Conservation (phyloP, 208 protist genomes). For the Wallacemonas sp. region DNA sequence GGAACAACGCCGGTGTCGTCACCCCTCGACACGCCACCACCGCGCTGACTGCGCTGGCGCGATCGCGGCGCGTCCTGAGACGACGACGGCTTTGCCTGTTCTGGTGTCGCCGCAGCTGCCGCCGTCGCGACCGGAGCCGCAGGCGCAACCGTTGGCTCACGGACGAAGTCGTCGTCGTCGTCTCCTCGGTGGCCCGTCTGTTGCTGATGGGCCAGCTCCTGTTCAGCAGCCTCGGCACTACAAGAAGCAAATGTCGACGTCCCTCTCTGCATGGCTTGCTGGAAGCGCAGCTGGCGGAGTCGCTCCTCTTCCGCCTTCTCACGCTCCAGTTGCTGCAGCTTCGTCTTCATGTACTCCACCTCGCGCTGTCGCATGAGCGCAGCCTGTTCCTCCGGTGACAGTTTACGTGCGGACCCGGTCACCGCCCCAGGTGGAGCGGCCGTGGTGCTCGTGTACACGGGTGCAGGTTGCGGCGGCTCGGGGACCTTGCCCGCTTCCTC, state of each 20-base stretch:
- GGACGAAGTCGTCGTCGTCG: neutral
- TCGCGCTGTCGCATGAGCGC: neutral
- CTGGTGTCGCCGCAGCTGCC: neutral
- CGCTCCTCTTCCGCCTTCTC: constrained; percentile 3
- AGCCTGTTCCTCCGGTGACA: neutral
- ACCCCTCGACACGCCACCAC: too few relatives aligned
- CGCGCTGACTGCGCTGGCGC: too few relatives aligned
- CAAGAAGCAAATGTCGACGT: neutral
- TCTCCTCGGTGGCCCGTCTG: neutral
- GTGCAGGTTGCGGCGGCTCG: constrained; percentile 6
- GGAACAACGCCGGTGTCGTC: too few relatives aligned
- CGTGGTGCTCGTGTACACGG: constrained; percentile 8
- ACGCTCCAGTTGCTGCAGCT: constrained; percentile 11
- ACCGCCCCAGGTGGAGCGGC: neutral
- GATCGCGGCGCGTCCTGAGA: neutral
- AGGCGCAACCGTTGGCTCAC: neutral
- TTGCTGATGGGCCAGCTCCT: neutral
- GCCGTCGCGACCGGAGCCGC: too few relatives aligned
- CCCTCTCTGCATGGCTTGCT: constrained; percentile 4
- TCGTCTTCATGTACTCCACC: constrained; percentile 4
- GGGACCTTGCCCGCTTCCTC: neutral
- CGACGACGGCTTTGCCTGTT: neutral
- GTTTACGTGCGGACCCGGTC: neutral
- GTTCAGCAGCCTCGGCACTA: neutral
- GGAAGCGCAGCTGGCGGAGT: neutral